A percentile compares a stretch with the other conserved stretches of the same genome.
These are phyloP conservation scores for Pseudogymnoascus destructans DNA, from an alignment of 2,329 filamentous ascomycete genomes.

Conservation along the genomic window DNA sequence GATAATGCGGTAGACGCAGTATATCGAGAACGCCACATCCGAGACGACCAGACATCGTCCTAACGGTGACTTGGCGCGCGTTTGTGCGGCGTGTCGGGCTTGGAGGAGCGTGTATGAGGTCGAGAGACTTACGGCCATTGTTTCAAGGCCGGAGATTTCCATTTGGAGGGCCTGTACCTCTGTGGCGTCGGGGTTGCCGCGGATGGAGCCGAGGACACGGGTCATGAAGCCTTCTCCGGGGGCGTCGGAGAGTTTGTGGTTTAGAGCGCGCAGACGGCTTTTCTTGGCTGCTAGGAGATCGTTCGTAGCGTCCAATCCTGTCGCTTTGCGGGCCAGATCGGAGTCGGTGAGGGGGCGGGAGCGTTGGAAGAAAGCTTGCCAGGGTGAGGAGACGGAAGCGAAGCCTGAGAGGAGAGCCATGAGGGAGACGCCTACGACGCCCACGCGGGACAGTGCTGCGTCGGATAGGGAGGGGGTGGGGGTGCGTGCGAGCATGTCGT, in stretches of 20 bases:
- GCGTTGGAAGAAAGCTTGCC: conserved; percentile 65
- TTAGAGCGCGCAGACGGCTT: conserved; percentile 55
- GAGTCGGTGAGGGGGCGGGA: conserved; percentile 55
- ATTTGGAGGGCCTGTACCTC: conserved; percentile 53
- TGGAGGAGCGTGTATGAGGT: conserved; percentile 52
- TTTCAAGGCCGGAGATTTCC: conserved; percentile 67
- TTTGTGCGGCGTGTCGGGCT: conserved; percentile 47
- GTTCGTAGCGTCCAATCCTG: conserved; percentile 62
- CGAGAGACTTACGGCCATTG: conserved; percentile 62
- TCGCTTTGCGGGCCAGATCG: conserved; percentile 64
- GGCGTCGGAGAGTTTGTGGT: conserved; percentile 44
- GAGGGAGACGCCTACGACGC: conserved; percentile 70
- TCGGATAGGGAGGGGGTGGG: conserved; percentile 26
- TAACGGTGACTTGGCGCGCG: conserved; percentile 51
- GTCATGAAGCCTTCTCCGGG: conserved; percentile 48
- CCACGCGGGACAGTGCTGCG: conserved; percentile 55
- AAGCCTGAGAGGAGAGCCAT: conserved; percentile 87
- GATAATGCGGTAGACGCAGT: conserved; percentile 72
- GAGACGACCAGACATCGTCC: conserved; percentile 51
- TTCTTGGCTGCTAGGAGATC: conserved; percentile 69
- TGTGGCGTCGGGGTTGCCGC: conserved; percentile 44
- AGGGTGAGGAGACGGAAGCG: conserved; percentile 74
- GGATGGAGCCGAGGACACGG: conserved; percentile 59
- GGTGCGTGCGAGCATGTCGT: conserved; percentile 13
- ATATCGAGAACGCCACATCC: conserved; percentile 58